These are phyloP conservation scores for Fusarium sp. DNA, from an alignment of 2,329 filamentous ascomycete species.

Conservation along the genomic window DNA sequence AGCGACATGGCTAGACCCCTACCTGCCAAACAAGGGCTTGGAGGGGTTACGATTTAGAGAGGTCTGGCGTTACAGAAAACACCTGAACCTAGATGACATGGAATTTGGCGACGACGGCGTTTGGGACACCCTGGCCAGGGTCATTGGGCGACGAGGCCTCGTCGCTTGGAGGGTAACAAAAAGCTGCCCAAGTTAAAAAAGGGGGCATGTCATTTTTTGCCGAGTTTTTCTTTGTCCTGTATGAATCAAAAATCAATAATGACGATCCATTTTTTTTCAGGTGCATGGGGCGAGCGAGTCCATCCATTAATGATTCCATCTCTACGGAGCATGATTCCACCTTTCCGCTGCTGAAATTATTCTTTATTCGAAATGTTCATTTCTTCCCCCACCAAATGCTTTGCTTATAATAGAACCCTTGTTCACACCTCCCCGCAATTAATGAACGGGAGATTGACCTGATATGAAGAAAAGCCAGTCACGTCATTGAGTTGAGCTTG, in stretches of 20 bases:
- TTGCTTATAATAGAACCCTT: slow-evolving; percentile 17
- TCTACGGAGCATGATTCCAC: slow-evolving; percentile 4
- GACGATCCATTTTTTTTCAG: slow-evolving; percentile 33
- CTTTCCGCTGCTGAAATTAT: slow-evolving; percentile 9
- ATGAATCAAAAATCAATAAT: slow-evolving; percentile 41
- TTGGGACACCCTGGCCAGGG: slow-evolving; percentile 76
- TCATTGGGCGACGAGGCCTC: slow-evolving; percentile 73
- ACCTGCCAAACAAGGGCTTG: slow-evolving; percentile 69
- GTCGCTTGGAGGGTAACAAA: slow-evolving; percentile 75
- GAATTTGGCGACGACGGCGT: slow-evolving; percentile 84
- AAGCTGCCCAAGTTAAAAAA: slow-evolving; percentile 60
- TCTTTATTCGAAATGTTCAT: slow-evolving; percentile 12
- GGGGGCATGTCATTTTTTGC: slow-evolving; percentile 9
- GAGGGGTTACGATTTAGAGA: slow-evolving; percentile 74
- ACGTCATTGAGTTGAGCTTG: slow-evolving; percentile 27
- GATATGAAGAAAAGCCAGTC: slow-evolving; percentile 11
- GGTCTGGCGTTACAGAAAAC: slow-evolving; percentile 75
- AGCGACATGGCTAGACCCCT: slow-evolving; percentile 76
- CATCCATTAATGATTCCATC: slow-evolving; percentile 17
- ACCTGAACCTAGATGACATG: slow-evolving; percentile 84
- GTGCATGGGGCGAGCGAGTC: slow-evolving; percentile 12
- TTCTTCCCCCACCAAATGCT: slow-evolving; percentile 16
- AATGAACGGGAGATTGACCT: slow-evolving; percentile 19
- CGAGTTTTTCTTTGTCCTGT: slow-evolving; percentile 14
- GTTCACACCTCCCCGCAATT: slow-evolving; percentile 19